A percentile compares a stretch with the other conserved stretches of the same genome.
phyloP scores from a whole-genome alignment of 1,139 yeast species.

The Candida sanyaensis region DNA sequence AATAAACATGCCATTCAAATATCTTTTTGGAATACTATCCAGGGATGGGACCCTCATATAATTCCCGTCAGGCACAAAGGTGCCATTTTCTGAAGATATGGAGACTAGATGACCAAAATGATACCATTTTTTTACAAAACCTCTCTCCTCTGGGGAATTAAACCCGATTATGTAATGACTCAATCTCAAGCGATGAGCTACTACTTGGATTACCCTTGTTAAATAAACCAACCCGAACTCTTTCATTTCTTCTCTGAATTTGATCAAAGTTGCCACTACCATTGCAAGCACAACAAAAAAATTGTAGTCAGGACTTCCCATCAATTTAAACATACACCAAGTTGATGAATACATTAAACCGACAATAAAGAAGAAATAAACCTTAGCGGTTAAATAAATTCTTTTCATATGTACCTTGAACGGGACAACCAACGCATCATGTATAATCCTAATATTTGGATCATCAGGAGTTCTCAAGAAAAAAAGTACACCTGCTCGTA shows the following conservation, averaged over 20 bases:
- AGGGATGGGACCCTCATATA: slow-evolving; percentile 85
- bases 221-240: slow-evolving; percentile 55
- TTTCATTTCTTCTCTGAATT: slow-evolving; percentile 21
- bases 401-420: slow-evolving; percentile 71
- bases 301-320: slow-evolving; percentile 19
- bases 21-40: slow-evolving; percentile 70
- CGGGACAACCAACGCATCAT: slow-evolving; percentile 83
- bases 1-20: slow-evolving; percentile 67
- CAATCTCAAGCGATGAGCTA: slow-evolving; percentile 62
- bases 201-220: slow-evolving; percentile 58
- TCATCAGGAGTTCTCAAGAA: slow-evolving; percentile 95
- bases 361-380: slow-evolving; percentile 72
- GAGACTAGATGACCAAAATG: slow-evolving; percentile 21
- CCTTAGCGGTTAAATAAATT: slow-evolving; percentile 71
- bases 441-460: slow-evolving; percentile 84
- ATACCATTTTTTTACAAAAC: slow-evolving; percentile 44
- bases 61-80: slow-evolving; percentile 74
- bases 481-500: slow-evolving; percentile 87
- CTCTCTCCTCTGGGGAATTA: slow-evolving; percentile 77
- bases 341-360: slow-evolving; percentile 74
- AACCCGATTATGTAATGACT: slow-evolving; percentile 76
- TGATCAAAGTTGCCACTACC: slow-evolving; percentile 11
- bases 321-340: slow-evolving; percentile 44
- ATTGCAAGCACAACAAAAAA: slow-evolving; percentile 12
- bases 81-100: neutral